Base-by-base conservation (phyloP, 164 flowering plant genomes). In the Liriodendron chinense region DNA sequence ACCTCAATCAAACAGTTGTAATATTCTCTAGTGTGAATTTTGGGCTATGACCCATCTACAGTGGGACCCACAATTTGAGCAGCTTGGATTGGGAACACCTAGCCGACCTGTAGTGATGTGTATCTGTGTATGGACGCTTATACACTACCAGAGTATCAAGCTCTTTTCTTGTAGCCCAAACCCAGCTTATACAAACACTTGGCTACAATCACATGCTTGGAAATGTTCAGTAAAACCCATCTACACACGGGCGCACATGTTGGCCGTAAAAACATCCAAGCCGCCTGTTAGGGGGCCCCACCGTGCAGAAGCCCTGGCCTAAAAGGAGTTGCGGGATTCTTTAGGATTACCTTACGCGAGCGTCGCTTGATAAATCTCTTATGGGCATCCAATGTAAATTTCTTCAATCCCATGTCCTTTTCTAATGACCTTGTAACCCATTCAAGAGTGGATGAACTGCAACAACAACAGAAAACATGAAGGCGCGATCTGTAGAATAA, bases 361-460 rank as follows among this genome's bases (percentile, higher is more conserved):
- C 82, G 85, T 61, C 87, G 83, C 84, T 90, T 92, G 70, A 95
- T 78, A 71, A 91, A 88, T 80, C 86, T 82, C 84, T 93, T 93
- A 71, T 93, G 96, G 53, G 81, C 87, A 81, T 95, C 98, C 89
- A 95, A 76, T 9, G 94, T 83, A 80, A 75, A 85, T 50, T 47
- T 79, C 73, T 91, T 89, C 84, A 93, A 73, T 50, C 87, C 92
- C 84, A 95, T 76, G 78, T 95, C 98, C 77, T 89, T 88, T 80
- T 95, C 98, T 65, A 93, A 70, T 70, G 89, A 75, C 81, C 97
- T 84, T 72, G 97, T 79, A 34, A 95, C 94, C 23, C 90, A 87
- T 74, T 84, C 95, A 74, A 92, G 80, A 34, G 93, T 90, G 82
- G 93, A 79, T 12, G 90, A 88, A 76, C 97, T 89, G 89, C 85